Evolutionary conservation across 257 asterid species (phyloP).

Genomic region (Solanum appendiculatum): DNA sequence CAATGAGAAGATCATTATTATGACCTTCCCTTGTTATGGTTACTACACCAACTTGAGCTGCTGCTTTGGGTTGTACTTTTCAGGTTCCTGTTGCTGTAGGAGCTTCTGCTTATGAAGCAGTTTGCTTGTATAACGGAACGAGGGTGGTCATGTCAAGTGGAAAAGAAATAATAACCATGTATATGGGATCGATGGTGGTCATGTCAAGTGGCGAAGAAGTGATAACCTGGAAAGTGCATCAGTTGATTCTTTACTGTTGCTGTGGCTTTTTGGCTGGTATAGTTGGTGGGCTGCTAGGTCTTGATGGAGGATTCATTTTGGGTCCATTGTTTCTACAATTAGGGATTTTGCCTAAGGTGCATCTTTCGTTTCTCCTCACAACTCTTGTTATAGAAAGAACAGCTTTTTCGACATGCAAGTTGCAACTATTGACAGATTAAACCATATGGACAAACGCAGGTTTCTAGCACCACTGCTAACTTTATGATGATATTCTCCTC

Average conservation of each 20-base stretch:
- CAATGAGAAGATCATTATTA: not conserved
- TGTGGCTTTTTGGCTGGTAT: not conserved
- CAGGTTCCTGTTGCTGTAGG: not conserved
- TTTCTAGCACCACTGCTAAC: conserved; percentile 46
- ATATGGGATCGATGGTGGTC: not conserved
- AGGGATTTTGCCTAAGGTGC: not conserved
- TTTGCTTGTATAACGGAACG: not conserved
- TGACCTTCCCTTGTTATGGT: not conserved
- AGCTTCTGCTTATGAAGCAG: not conserved
- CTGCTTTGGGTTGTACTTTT: not conserved
- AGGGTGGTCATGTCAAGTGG: conserved; percentile 35
- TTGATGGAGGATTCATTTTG: not conserved
- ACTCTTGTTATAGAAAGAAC: not conserved
- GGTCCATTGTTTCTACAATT: not conserved
- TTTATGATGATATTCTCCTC: conserved; percentile 39
- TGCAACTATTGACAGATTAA: not conserved
- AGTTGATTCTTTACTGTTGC: not conserved
- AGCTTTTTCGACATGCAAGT: not conserved
- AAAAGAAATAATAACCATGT: not conserved
- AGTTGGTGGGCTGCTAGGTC: not conserved
- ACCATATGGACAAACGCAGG: conserved; percentile 15
- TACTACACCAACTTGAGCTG: not conserved
- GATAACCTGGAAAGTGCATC: not conserved
- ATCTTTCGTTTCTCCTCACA: not conserved
- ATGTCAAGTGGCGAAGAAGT: not conserved